Evolutionary conservation across 2,329 filamentous ascomycete species (phyloP), one percentile per base, ranked within the genome.

Genomic region (Elsinoe arachidis): DNA sequence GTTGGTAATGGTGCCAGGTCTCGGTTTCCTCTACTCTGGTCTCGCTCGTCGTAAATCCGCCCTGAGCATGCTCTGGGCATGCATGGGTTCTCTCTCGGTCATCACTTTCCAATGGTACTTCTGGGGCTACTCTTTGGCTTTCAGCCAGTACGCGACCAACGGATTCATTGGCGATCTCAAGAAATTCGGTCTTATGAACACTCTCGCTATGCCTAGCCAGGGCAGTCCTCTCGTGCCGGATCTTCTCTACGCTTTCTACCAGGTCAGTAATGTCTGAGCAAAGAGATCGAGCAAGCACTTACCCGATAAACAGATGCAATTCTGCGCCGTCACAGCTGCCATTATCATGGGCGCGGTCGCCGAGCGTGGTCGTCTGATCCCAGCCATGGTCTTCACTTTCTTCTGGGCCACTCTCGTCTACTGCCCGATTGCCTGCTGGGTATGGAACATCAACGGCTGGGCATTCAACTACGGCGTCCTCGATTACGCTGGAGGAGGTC

Each of bases 61-160:
- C 30, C 81, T 99, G 43, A 96, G 90, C 62, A 87, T 97, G 79
- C 93, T 99, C 68, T 97, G 91, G 90, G 90, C 92, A 12, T 90
- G 87, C 75, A 95, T 99, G 88, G 92, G 87, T 72, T 93, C 90
- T 47, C 87, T 87, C 70, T 91, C 88, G 49, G 85, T 97, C 69
- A 80, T 96, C 71, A 87, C 88, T 58, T 96, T 99, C 78, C 93
- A 99, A 76, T 99, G 93, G 93, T 97, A 96, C 69, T 96, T 99
- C 73, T 97, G 93, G 92, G 93, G 93, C 37, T 99, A 96, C 74
- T 96, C 92, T 12, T 79, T 99, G 61, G 91, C 92, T 55, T 96
- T 97, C 74, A 93, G 88, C 68, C 79, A 81, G 43, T 84, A 83
- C 12, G 88, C 86, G 3, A 90, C 82, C 64, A 96, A 88, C 74